Conservation (phyloP, 768 basidiomycete species). For the Boletus reticuloceps region DNA sequence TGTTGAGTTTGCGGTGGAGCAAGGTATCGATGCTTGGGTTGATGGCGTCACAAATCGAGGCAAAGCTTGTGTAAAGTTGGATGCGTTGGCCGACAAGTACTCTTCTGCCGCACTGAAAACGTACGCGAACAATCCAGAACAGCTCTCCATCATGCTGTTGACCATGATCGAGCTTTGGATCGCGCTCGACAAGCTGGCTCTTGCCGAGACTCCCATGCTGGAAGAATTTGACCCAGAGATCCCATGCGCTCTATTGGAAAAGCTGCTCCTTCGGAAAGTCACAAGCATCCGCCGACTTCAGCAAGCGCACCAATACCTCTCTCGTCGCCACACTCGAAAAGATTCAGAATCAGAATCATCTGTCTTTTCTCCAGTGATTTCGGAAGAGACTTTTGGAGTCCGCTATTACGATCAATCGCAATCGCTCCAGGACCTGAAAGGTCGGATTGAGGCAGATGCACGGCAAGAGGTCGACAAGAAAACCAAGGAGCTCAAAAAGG, state of each 20-base stretch:
- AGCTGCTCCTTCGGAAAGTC: conserved; percentile 39
- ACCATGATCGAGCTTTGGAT: conserved; percentile 47
- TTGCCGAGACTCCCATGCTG: conserved; percentile 36
- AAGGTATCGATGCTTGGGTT: conserved; percentile 35
- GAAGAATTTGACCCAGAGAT: conserved; percentile 45
- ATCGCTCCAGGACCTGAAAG: conserved; percentile 19
- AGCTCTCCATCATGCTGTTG: conserved; percentile 38
- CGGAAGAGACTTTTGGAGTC: conserved; percentile 28
- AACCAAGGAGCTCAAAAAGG: conserved; percentile 21
- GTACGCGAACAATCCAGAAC: conserved; percentile 36
- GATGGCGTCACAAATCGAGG: conserved; percentile 11
- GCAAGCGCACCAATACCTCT: conserved; percentile 30
- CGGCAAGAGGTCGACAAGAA: conserved; percentile 15
- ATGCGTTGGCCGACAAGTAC: conserved; percentile 24
- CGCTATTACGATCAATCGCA: conserved; percentile 31
- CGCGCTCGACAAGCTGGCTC: conserved; percentile 39
- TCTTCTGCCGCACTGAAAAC: conserved; percentile 17
- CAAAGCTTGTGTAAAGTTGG: conserved; percentile 25
- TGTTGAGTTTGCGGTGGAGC: conserved; percentile 35
- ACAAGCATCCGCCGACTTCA: conserved; percentile 26
- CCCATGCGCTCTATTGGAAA: conserved; percentile 33
- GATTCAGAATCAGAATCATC: conserved; percentile 19
- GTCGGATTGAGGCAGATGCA: conserved; percentile 30
- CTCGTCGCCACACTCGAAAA: conserved; percentile 17
- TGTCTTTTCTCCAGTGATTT: conserved; percentile 30